Evolutionary conservation across 2,329 filamentous ascomycete species (phyloP).

Genomic region (Emericellopsis cladophorae): DNA sequence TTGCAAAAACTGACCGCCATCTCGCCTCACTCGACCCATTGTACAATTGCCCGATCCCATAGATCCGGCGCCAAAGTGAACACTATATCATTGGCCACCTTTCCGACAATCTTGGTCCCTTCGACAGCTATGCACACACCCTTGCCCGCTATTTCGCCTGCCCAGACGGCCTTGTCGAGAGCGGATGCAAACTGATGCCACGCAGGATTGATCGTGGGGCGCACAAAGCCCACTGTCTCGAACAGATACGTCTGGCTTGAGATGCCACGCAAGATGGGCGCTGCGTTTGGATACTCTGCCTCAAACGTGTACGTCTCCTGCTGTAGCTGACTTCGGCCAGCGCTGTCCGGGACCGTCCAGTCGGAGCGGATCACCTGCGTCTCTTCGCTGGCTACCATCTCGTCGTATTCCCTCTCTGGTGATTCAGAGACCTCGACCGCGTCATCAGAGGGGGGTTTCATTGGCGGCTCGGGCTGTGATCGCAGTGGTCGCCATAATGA

Average conservation of each 20-base stretch:
- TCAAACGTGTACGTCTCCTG: constrained; percentile 3
- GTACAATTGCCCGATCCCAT: too few species aligned
- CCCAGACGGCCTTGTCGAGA: background rate
- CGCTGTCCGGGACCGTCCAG: background rate
- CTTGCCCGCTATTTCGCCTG: background rate
- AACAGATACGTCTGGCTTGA: background rate
- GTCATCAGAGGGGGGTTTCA: too few species aligned
- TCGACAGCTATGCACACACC: too few species aligned
- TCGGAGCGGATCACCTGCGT: background rate
- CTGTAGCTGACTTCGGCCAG: background rate
- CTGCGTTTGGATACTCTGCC: background rate
- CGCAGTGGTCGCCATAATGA: too few species aligned
- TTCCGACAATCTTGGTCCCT: too few species aligned
- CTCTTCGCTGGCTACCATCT: background rate
- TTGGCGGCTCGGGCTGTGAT: too few species aligned
- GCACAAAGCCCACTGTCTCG: background rate
- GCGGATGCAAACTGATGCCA: background rate
- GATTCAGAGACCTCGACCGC: too few species aligned
- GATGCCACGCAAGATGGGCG: background rate
- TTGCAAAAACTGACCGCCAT: too few species aligned
- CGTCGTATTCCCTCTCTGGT: background rate
- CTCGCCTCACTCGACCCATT: too few species aligned
- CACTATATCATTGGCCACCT: too few species aligned
- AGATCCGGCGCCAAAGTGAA: too few species aligned
- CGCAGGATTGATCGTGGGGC: background rate